Percentiles rank a stretch among this genome's conserved stretches.
Evolutionary conservation across 2,329 filamentous ascomycete genomes (phyloP).

Genomic region (Paecilomyces variotii): DNA sequence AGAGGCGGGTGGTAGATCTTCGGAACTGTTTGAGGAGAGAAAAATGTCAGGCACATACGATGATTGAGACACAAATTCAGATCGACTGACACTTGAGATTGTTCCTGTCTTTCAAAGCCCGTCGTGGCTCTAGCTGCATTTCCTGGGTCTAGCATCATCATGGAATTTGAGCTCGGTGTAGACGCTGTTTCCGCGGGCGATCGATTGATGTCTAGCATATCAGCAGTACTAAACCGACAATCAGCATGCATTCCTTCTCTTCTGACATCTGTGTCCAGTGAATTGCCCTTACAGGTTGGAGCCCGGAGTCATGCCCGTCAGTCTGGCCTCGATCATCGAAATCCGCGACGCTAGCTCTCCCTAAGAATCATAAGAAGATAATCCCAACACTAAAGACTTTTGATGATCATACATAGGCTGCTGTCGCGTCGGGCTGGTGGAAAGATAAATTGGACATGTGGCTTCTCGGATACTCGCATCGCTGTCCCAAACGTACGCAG

Average conservation of each 20-base stretch:
- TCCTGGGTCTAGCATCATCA: neutral
- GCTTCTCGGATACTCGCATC: neutral
- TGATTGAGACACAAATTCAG: neutral
- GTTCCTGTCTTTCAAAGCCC: neutral
- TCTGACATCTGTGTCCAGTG: neutral
- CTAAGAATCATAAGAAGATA: neutral
- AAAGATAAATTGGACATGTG: neutral
- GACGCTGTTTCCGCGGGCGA: neutral
- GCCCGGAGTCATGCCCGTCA: neutral
- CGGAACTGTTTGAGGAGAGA: neutral
- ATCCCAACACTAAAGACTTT: neutral
- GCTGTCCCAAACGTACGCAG: neutral
- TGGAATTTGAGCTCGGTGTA: neutral
- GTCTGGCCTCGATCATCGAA: neutral
- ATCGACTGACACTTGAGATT: neutral
- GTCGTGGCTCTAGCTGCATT: neutral
- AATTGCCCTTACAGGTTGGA: neutral
- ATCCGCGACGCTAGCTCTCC: neutral
- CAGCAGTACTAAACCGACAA: neutral
- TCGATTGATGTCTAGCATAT: neutral
- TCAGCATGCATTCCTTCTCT: neutral
- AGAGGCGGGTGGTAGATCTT: slow-evolving; percentile 6
- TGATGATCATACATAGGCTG: neutral
- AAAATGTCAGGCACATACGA: neutral
- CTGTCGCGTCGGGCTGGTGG: neutral